Conservation (phyloP, 495 filamentous ascomycete genomes). For the Talaromyces ruber region DNA sequence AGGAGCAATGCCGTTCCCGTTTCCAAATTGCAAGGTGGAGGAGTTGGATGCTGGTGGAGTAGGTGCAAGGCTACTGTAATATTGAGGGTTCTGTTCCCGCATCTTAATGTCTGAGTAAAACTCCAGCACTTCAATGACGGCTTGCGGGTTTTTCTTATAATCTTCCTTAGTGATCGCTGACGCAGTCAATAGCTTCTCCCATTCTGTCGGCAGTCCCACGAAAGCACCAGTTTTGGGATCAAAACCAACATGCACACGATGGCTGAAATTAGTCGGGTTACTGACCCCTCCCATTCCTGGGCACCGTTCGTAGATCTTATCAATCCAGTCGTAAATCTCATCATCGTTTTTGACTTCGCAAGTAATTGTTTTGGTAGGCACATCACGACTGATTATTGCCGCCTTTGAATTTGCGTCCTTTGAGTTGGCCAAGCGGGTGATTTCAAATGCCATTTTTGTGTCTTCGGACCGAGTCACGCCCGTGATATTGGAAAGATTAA, state of each 20-base stretch:
- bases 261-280: conserved; percentile 94
- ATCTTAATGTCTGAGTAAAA: conserved; percentile 96
- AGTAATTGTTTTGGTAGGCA: conserved; percentile 68
- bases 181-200: conserved; percentile 88
- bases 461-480: conserved; percentile 80
- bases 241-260: conserved; percentile 95
- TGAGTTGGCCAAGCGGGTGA: conserved; percentile 60
- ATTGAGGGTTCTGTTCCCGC: conserved; percentile 69
- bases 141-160: conserved; percentile 95
- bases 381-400: conserved; percentile 57
- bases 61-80: conserved; percentile 62
- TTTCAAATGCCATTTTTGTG: conserved; percentile 83
- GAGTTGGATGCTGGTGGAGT: conserved; percentile 49
- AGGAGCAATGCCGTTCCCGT: conserved; percentile 65
- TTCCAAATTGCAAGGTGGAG: conserved; percentile 57
- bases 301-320: conserved; percentile 91
- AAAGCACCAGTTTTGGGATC: conserved; percentile 90
- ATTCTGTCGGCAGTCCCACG: conserved; percentile 86
- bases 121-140: conserved; percentile 91
- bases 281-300: conserved; percentile 97
- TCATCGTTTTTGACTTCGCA: conserved; percentile 90
- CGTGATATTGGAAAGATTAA: conserved; percentile 76
- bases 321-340: conserved; percentile 97
- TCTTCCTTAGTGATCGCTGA: conserved; percentile 97
- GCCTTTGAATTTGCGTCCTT: conserved; percentile 53